Base-by-base conservation (phyloP, 2,329 filamentous ascomycete species). In the Alternaria dauci region DNA sequence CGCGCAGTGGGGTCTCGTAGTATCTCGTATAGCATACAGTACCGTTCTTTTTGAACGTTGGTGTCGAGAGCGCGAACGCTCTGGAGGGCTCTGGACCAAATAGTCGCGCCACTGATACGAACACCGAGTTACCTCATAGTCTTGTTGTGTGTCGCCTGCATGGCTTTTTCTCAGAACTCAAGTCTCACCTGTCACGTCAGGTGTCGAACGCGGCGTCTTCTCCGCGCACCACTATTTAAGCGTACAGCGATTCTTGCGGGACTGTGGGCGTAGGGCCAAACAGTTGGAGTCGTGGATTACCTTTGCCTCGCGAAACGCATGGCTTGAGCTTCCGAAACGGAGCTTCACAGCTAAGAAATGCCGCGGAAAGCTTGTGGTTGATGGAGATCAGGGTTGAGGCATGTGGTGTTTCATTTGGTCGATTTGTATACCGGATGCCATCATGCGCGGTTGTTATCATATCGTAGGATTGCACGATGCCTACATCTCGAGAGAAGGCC, bases 351-450 rank as follows among this genome's bases (percentile, higher is more conserved):
- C 46, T 38, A 50, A 50, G 46, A 50, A 38, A 50, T 50, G 46
- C 46, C 46, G 46, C 32, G 46, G 46, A 50, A 50, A 50, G 46
- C 46, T 50, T 50, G 32, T 50, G 46, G 30, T 34, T 50, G 46
- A 36, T 50, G n/a, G 30, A 36, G 30, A 25, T 50, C 20, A 38
- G 32, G 46, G 32, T 50, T 38, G 46, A 34, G 23, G 46, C 46
- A 20, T 50, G 30, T 26, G 18, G 11, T 16, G 46, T 50, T 50
- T 36, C 46, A 50, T n/a, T n/a, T 26, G 32, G 32, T 50, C 30
- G 46, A 20, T 25, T 32, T 50, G 46, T 50, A 36, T 36, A 38
- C 32, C 30, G 20, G 39, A 25, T 42, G 20, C 6, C 39, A 42
- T 12, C 39, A 25, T 42, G 39, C 46, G 46, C 30, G 46, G 46